Conservation (phyloP, 306 rosid species). For the Calophaca sinica region DNA sequence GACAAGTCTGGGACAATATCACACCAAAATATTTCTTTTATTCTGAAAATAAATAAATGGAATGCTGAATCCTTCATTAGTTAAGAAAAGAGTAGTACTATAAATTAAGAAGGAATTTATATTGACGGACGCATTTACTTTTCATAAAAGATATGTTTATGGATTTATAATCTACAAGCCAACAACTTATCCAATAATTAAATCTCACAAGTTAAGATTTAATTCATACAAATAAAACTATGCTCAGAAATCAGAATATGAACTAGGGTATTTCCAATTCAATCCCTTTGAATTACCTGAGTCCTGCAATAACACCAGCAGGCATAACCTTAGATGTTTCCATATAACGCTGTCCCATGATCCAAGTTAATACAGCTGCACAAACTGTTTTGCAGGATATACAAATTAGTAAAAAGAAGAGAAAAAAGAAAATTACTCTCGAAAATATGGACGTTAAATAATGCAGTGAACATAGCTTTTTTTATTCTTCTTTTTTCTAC, state of each 20-base stretch:
- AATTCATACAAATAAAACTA: slow-evolving; percentile 10
- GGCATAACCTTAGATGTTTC: slow-evolving; percentile 88
- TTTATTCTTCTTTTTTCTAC: not conserved
- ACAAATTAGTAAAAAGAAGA: slow-evolving; percentile 13
- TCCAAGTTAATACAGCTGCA: slow-evolving; percentile 66
- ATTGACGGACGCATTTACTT: not conserved
- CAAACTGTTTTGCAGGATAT: slow-evolving; percentile 58
- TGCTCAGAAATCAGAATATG: slow-evolving; percentile 1
- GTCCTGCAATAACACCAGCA: slow-evolving; percentile 84
- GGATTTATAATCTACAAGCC: slow-evolving; percentile 21
- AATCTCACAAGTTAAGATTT: not conserved
- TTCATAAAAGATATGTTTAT: not conserved
- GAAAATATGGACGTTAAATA: not conserved
- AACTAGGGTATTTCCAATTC: not conserved
- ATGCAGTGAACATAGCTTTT: slow-evolving; percentile 8
- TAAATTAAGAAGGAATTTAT: not conserved
- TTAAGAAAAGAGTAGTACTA: not conserved
- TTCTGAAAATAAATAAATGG: not conserved
- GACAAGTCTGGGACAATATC: too few relatives aligned
- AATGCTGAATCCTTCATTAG: slow-evolving; percentile 11
- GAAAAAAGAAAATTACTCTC: not conserved
- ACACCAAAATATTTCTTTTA: too few relatives aligned
- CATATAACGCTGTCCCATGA: slow-evolving; percentile 86
- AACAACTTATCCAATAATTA: slow-evolving; percentile 6
- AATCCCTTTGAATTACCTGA: slow-evolving; percentile 62